Conservation (phyloP, 495 filamentous ascomycete species). For the Lasiosphaeria ovina region DNA sequence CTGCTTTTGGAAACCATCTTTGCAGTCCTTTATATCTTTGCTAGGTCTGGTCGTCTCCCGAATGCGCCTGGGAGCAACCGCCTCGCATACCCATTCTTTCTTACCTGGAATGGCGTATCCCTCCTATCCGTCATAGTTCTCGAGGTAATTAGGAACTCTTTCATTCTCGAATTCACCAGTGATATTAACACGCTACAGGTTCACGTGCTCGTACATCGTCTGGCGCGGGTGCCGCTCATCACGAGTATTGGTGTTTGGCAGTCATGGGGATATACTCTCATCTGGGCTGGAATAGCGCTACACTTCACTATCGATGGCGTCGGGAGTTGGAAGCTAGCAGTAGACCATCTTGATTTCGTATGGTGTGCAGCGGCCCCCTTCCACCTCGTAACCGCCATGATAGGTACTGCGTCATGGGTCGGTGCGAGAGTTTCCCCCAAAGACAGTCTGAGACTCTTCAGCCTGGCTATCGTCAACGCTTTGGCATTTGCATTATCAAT, state of each 20-base stretch:
- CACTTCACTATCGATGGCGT: too few relatives aligned
- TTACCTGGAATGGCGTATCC: neutral
- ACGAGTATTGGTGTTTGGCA: too few relatives aligned
- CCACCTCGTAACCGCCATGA: too few relatives aligned
- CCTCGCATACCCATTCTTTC: too few relatives aligned
- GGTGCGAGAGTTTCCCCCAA: too few relatives aligned
- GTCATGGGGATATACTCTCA: too few relatives aligned
- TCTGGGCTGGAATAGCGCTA: too few relatives aligned
- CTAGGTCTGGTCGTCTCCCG: neutral
- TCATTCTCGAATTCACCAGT: neutral
- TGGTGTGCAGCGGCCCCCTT: too few relatives aligned
- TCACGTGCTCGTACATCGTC: neutral
- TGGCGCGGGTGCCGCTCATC: neutral
- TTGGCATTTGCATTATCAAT: neutral
- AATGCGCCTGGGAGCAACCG: neutral
- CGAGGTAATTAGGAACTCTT: constrained; percentile 1
- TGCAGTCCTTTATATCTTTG: neutral
- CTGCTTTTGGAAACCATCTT: neutral
- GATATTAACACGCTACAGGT: constrained; percentile 1
- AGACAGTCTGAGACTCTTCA: too few relatives aligned
- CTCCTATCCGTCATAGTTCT: neutral
- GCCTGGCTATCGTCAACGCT: neutral
- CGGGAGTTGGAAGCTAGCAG: too few relatives aligned
- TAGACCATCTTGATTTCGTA: too few relatives aligned
- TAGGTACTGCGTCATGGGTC: too few relatives aligned